Evolutionary conservation across 75 land plant species (phyloP), one percentile per base, ranked within the genome.

Genomic region (Larix kaempferi): DNA sequence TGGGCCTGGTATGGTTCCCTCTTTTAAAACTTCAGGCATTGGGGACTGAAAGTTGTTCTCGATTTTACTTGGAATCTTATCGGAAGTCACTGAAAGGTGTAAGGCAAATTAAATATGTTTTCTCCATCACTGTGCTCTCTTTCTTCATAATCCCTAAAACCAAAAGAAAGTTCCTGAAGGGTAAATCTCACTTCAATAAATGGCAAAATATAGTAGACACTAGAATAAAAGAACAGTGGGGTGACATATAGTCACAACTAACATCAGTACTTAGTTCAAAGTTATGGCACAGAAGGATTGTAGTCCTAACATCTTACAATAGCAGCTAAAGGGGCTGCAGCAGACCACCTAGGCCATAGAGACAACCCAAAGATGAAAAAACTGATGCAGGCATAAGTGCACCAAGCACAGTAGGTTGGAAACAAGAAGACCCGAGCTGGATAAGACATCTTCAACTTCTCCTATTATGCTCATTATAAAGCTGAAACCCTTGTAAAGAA

Each of bases 1-100:
- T 85, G 98, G 99, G 29, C 87, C 86, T 75, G 94, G 99, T 95
- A 67, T 75, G 22, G 52, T 75, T 59, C 35, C 54, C 52, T 63
- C 57, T 29, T 49, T n/a, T 59, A 16, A 26, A 22, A 64, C 11
- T 63, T 56, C 71, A 59, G 76, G 10, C 26, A 64, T 27, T 16
- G 73, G 35, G 73, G 63, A 75, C n/a, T 1, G 5, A n/a, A 25
- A 59, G 69, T 44, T 41, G 41, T 23, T 33, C 4, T 69, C 25
- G 14, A 69, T 65, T 44, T n/a, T 23, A 16, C 25, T 41, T 69
- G 12, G 39, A 67, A 37, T 37, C 39, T 39, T 67, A 15, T 67
- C 49, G 2, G 71, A 67, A 37, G 35, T 67, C 33, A n/a, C 4
- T 19, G 71, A 41, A 41, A 67, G 71, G 71, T 66, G 17, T 14